Conservation (phyloP, 805 yeast species). For the Candida ponderosae region DNA sequence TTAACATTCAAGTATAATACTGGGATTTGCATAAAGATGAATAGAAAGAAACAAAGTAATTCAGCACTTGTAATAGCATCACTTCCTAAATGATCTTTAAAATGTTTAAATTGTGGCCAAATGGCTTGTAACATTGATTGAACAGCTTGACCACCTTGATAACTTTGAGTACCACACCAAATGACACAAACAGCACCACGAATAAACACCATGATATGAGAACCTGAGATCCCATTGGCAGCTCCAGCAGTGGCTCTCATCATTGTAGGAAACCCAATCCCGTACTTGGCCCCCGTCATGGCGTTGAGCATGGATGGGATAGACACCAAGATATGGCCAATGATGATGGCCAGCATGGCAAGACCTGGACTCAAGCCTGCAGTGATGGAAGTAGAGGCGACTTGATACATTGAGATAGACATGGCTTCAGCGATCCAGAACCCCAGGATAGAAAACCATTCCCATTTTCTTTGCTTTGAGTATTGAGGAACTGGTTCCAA, state of each 20-base stretch:
- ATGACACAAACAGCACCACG: slow-evolving; percentile 26
- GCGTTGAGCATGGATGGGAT: slow-evolving; percentile 18
- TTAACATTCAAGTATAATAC: slow-evolving; percentile 24
- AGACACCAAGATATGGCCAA: slow-evolving; percentile 20
- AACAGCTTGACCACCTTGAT: slow-evolving; percentile 70
- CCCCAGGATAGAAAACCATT: slow-evolving; percentile 52
- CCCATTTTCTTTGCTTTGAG: slow-evolving; percentile 57
- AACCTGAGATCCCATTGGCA: slow-evolving; percentile 24
- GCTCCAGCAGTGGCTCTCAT: slow-evolving; percentile 28
- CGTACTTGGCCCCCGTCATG: slow-evolving; percentile 25
- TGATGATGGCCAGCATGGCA: slow-evolving; percentile 18
- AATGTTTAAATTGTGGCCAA: slow-evolving; percentile 33
- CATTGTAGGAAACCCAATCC: slow-evolving; percentile 27
- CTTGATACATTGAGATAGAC: slow-evolving; percentile 74
- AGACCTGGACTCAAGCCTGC: slow-evolving; percentile 63
- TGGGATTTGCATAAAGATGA: slow-evolving; percentile 24
- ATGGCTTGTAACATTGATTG: slow-evolving; percentile 59
- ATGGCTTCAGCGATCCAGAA: slow-evolving; percentile 79
- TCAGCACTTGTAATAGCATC: slow-evolving; percentile 19
- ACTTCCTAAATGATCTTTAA: slow-evolving; percentile 27
- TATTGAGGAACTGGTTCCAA: slow-evolving; percentile 56
- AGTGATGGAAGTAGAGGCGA: slow-evolving; percentile 62
- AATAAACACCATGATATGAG: slow-evolving; percentile 22
- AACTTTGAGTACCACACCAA: slow-evolving; percentile 73
- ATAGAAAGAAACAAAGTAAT: slow-evolving; percentile 26